Evolutionary conservation across 352 stramenopile genomes (phyloP).

Genomic region (Phytophthora foliorum): DNA sequence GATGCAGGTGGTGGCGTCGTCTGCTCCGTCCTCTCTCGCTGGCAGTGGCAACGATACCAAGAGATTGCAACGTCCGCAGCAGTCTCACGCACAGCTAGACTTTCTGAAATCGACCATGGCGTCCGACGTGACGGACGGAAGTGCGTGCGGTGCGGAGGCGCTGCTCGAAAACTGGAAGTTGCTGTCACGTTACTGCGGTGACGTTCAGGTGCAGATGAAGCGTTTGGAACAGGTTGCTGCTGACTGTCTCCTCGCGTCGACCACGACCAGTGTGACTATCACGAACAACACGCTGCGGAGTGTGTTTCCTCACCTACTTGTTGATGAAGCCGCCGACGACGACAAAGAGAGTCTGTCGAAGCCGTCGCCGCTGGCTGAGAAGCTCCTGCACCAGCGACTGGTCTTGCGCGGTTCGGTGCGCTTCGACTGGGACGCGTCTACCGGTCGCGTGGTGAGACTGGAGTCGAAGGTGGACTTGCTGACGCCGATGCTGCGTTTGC

Average conservation of each 20-base stretch:
- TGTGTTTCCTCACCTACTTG: constrained; percentile 23
- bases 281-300: constrained; percentile 14
- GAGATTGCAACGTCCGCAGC: not conserved
- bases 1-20: not conserved
- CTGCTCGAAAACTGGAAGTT: constrained; percentile 28
- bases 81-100: constrained; percentile 21
- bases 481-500: constrained; percentile 9
- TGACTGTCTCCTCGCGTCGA: constrained; percentile 10
- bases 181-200: constrained; percentile 1
- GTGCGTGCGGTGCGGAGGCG: constrained; percentile 7
- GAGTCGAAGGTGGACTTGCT: constrained; percentile 19
- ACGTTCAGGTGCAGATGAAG: constrained; percentile 22
- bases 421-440: constrained; percentile 23
- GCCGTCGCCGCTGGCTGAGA: not conserved
- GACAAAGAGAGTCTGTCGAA: not conserved
- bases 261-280: constrained; percentile 12
- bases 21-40: not conserved
- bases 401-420: constrained; percentile 10
- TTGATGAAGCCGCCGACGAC: not conserved
- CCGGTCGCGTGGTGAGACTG: constrained; percentile 3
- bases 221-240: constrained; percentile 6
- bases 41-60: not conserved
- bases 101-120: constrained; percentile 21
- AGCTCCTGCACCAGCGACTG: constrained; percentile 18
- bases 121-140: constrained; percentile 21